Evolutionary conservation across 2,329 filamentous ascomycete species (phyloP).

Genomic region (Passalora sequoiae): DNA sequence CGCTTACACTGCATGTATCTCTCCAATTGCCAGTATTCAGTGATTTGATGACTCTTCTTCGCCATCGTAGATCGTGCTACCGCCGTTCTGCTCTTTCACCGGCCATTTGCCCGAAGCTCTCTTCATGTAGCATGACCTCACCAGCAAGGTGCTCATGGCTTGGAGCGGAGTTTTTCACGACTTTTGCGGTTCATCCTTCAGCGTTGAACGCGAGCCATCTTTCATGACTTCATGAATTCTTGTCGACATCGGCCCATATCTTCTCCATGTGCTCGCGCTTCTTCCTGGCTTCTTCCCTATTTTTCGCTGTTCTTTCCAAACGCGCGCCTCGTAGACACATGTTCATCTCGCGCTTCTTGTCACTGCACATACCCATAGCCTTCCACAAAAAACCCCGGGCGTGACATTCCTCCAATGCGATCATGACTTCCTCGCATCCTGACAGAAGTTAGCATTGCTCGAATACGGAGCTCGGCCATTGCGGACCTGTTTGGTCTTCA

Average conservation of each 20-base stretch:
- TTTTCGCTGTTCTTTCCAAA: slow-evolving; percentile 68
- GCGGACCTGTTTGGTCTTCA: slow-evolving; percentile 77
- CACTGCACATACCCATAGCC: slow-evolving; percentile 82
- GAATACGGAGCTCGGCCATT: too few relatives aligned
- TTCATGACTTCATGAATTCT: slow-evolving; percentile 52
- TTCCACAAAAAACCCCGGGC: slow-evolving; percentile 89
- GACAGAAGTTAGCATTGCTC: slow-evolving; percentile 18
- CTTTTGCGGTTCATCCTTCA: not conserved
- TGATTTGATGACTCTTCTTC: too few relatives aligned
- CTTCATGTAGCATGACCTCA: too few relatives aligned
- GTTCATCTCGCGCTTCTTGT: slow-evolving; percentile 76
- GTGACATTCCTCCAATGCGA: slow-evolving; percentile 90
- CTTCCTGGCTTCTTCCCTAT: slow-evolving; percentile 64
- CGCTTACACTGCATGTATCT: too few relatives aligned
- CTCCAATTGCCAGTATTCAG: too few relatives aligned
- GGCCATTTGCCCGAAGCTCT: too few relatives aligned
- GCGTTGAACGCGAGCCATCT: too few relatives aligned
- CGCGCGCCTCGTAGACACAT: slow-evolving; percentile 78
- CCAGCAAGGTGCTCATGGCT: not conserved
- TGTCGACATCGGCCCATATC: slow-evolving; percentile 73
- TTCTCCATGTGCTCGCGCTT: slow-evolving; percentile 70
- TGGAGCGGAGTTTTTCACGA: not conserved
- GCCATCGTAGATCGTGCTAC: too few relatives aligned
- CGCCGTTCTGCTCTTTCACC: too few relatives aligned
- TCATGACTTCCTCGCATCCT: slow-evolving; percentile 96